These are phyloP conservation scores for Didymella segeticola DNA, from an alignment of 2,329 filamentous ascomycete species.

Conservation along the genomic window DNA sequence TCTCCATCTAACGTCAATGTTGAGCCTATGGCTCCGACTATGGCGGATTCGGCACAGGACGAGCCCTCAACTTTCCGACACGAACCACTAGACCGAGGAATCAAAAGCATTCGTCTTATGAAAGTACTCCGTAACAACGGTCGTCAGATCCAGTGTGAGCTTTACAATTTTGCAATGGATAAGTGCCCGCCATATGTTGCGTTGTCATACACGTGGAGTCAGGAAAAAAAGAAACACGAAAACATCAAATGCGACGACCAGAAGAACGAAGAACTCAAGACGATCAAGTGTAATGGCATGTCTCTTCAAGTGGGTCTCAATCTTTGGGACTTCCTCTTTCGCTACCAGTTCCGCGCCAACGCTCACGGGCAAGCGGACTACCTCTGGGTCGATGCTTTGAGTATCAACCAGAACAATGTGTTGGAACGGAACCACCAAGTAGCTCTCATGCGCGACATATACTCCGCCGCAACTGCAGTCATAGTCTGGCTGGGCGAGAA, in stretches of 20 bases:
- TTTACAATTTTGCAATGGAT: neutral
- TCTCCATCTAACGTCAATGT: no score
- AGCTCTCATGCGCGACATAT: neutral
- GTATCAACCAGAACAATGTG: neutral
- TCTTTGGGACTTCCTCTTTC: neutral
- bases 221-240: neutral
- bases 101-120: no score
- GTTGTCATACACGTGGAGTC: neutral
- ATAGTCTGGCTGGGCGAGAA: neutral
- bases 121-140: neutral
- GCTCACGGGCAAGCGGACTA: neutral
- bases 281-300: neutral
- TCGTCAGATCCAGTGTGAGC: neutral
- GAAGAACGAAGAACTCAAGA: neutral
- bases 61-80: no score
- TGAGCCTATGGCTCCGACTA: no score
- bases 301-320: neutral
- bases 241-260: neutral
- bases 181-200: neutral
- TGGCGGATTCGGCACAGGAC: no score
- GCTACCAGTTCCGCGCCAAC: neutral
- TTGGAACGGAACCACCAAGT: neutral
- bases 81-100: no score
- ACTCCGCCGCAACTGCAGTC: neutral
- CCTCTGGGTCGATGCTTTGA: neutral